Evolutionary conservation across 495 filamentous ascomycete genomes (phyloP).

Genomic region (Monascus purpureus): DNA sequence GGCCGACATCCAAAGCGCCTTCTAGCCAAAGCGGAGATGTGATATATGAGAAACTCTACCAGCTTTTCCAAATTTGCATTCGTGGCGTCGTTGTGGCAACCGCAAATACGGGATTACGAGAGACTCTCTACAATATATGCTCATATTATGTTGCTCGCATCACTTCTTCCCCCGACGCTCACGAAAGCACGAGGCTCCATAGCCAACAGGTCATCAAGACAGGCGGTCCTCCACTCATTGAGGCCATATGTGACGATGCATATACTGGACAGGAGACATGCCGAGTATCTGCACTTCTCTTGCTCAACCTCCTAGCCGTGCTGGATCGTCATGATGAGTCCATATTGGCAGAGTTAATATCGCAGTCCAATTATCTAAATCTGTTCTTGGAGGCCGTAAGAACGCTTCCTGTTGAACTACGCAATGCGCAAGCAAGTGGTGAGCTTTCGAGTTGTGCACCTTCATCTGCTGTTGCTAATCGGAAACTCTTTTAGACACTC

Average conservation of each 20-base stretch:
- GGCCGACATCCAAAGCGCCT: constrained; percentile 35
- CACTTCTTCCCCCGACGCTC: constrained; percentile 28
- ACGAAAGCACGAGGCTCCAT: constrained; percentile 37
- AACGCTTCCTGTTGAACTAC: constrained; percentile 51
- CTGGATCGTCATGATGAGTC: constrained; percentile 52
- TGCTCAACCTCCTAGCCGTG: constrained; percentile 56
- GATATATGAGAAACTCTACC: constrained; percentile 76
- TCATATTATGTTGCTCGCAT: constrained; percentile 71
- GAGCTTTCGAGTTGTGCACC: constrained; percentile 9
- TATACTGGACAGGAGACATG: constrained; percentile 69
- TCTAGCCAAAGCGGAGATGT: constrained; percentile 47
- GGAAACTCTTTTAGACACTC: constrained; percentile 28
- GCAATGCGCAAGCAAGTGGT: constrained; percentile 36
- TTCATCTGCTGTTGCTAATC: constrained; percentile 5
- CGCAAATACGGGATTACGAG: constrained; percentile 54
- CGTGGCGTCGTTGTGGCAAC: constrained; percentile 58
- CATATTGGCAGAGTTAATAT: constrained; percentile 63
- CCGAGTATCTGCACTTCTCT: constrained; percentile 66
- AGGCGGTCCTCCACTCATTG: constrained; percentile 64
- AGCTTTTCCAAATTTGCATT: constrained; percentile 75
- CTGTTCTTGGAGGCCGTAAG: constrained; percentile 77
- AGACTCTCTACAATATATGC: constrained; percentile 77
- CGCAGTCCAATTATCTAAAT: constrained; percentile 75
- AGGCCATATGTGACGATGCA: constrained; percentile 86
- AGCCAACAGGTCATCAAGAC: constrained; percentile 61